Conservation (phyloP, 345 rosid genomes). For the Arabis alpina region DNA sequence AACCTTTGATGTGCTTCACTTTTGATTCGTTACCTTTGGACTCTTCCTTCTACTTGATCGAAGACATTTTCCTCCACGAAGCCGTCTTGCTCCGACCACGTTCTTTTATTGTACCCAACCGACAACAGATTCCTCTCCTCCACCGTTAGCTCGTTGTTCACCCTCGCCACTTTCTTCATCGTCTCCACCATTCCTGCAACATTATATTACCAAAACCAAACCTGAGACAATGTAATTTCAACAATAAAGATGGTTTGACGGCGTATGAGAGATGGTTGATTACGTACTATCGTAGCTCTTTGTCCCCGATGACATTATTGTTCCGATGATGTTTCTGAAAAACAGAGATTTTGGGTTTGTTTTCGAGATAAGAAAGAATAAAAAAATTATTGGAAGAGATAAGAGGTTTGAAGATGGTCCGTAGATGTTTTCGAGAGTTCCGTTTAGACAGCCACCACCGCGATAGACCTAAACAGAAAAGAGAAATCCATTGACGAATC, state of each 20-base stretch:
- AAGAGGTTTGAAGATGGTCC: too few relatives aligned
- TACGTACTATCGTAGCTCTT: slow-evolving; percentile 62
- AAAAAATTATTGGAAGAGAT: too few relatives aligned
- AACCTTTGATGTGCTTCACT: slow-evolving; percentile 75
- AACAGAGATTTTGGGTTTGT: too few relatives aligned
- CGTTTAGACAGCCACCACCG: too few relatives aligned
- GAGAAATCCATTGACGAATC: too few relatives aligned
- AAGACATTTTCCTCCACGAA: slow-evolving; percentile 97
- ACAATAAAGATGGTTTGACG: background rate
- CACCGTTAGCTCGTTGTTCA: slow-evolving; percentile 82
- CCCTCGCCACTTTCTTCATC: slow-evolving; percentile 85
- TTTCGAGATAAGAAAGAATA: too few relatives aligned
- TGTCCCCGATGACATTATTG: too few relatives aligned
- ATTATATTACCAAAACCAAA: background rate
- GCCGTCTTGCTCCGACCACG: slow-evolving; percentile 95
- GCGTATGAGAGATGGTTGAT: background rate
- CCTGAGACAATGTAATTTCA: background rate
- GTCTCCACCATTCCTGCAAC: slow-evolving; percentile 91
- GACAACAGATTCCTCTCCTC: slow-evolving; percentile 98
- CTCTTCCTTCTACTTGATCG: slow-evolving; percentile 95
- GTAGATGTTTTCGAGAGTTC: too few relatives aligned
- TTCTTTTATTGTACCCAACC: slow-evolving; percentile 88
- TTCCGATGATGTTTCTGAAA: too few relatives aligned
- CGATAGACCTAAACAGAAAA: too few relatives aligned
- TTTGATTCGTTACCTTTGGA: slow-evolving; percentile 85